phyloP scores from a whole-genome alignment of 1,284 basidiomycete species.

The Boletellus sp. region DNA sequence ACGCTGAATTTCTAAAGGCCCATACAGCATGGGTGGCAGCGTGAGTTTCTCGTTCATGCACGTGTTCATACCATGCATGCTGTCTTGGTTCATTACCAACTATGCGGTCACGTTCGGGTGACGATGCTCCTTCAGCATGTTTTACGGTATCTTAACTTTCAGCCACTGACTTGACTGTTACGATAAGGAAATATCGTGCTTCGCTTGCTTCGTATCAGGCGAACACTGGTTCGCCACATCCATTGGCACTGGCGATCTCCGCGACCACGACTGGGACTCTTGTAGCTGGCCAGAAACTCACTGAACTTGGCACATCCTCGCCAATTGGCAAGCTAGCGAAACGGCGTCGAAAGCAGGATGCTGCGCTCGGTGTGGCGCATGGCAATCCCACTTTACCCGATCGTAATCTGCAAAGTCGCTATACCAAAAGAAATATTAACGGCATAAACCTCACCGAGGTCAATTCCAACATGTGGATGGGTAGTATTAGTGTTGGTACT shows the following conservation, averaged over 20 bases:
- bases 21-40: constrained; percentile 13
- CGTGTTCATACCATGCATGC: background rate
- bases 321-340: constrained; percentile 6
- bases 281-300: background rate
- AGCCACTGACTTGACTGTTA: background rate
- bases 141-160: background rate
- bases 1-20: constrained; percentile 11
- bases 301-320: background rate
- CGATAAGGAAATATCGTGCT: constrained; percentile 36
- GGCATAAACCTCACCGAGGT: constrained; percentile 32
- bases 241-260: constrained; percentile 20
- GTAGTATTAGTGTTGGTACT: constrained; percentile 41
- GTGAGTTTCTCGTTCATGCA: constrained; percentile 17
- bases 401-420: background rate
- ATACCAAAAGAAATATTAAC: constrained; percentile 7
- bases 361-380: background rate
- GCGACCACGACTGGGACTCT: background rate
- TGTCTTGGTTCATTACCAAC: background rate
- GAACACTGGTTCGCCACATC: constrained; percentile 40
- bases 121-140: too few relatives aligned
- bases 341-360: constrained; percentile 6
- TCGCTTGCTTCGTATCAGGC: constrained; percentile 36
- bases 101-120: too few relatives aligned
- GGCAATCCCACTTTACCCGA: background rate
- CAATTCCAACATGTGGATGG: constrained; percentile 35